Base-by-base conservation (phyloP, 1,139 yeast genomes). In the Saccharomyces hybrid region DNA sequence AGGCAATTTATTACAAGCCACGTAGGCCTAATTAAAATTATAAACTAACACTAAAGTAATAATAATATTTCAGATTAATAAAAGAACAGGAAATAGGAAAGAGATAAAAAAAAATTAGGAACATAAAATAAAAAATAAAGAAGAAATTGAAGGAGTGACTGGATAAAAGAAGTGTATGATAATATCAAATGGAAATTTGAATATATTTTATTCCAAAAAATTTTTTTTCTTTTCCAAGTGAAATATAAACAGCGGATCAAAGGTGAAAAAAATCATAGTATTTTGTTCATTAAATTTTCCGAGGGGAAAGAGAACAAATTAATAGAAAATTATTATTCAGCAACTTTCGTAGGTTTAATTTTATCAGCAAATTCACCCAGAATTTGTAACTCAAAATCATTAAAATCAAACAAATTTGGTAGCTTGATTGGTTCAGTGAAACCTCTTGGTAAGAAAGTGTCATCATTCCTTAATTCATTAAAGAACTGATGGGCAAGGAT, bases 401-500 rank as follows among this genome's bases (percentile, higher is more conserved):
- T 71, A 51, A 75, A 75, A 56, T 74, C 72, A 59, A 74, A 74
- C 47, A 75, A 62, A 29, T 64, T 64, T 49, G 78, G 78, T 47
- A 73, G 57, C 38, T 60, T 64, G 16, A 69, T 63, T 8, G 76
- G 76, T 49, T 66, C 67, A 6, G 72, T 58, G 42, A 70, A 68
- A 13, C 74, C 76, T 66, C 87, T 73, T 47, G 88, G 87, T 64
- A 76, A 79, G 70, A 85, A 85, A 52, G 79, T 78, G 47, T 74
- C 72, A 52, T 75, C 78, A 38, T 72, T 72, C 70, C 84, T 83
- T 61, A 85, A 75, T 61, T 85, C 88, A 62, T 83, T 80, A 67
- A 85, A 86, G 66, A 85, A 86, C 28, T 81, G 81, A 71, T 85
- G 91, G 1, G 85, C 81, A 73, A 86, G 73, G 7, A 86, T 84